Evolutionary conservation across 768 basidiomycete genomes (phyloP), one percentile per base, ranked within the genome.

Genomic region (Pleurotus eryngii): DNA sequence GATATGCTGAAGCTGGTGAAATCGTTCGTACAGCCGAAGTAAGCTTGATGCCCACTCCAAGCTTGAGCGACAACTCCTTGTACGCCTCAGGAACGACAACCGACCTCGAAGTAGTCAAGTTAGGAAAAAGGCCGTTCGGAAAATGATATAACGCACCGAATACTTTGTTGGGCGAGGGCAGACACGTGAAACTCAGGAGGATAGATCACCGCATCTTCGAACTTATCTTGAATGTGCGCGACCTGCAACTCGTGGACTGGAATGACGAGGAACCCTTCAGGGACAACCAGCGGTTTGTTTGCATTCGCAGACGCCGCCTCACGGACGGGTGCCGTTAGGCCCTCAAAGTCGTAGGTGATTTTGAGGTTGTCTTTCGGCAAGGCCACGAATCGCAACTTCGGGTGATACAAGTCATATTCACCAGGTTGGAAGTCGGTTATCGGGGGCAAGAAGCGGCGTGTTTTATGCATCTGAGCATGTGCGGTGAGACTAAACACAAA

Each of bases 1-100:
- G 65, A 61, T 79, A 81, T 1, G 81, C 82, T 4, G 81, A 81
- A 46, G 80, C 77, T 2, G 82, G 82, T n/a, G 81, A 82, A 45
- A 85, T 82, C 1, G 81, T 82, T 57, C 83, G 79, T 14, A 83
- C 73, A 5, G 81, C 81, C 11, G 81, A 82, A 3, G 83, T 83
- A 40, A 85, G 73, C 58, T 80, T 82, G 60, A 84, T 74, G 14
- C 82, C 82, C 49, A 83, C 74, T 5, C 75, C 78, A 1, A 84
- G 72, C 60, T 85, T 85, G 50, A 85, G 76, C 4, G 79, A 79
- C 4, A 79, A 67, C n/a, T 73, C 72, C 30, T 60, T 66, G 59
- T 77, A 78, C 9, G 73, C 75, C 50, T 72, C 71, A 9, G 81
- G 81, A 35, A 83, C 73, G 24, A 81, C 65, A 24, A 83, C 78